Base-by-base conservation (phyloP, 148 eudicot species). In the Nepenthes mirabilis region DNA sequence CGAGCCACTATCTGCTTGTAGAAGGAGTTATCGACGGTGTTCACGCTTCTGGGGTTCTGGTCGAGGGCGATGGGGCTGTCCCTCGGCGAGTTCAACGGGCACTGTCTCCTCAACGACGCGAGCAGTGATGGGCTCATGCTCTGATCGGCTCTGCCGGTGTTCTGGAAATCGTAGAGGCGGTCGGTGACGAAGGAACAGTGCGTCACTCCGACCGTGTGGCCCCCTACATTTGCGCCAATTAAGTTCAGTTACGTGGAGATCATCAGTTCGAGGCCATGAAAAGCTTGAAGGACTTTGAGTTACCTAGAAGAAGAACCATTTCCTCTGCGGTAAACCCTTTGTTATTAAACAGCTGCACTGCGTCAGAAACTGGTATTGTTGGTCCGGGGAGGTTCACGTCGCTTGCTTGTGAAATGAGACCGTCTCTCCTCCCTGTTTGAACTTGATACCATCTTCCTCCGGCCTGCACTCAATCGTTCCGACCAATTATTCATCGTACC, bases 191-290 rank as follows among this genome's bases (percentile, higher is more conserved):
- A 34, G 7, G 54, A 37, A 58, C 86, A 86, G 45, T 80, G 80
- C 32, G 93, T 60, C 3, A 71, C 56, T n/a, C 88, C 86, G 1
- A 83, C 83, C 0, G 88, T 78, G 72, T 86, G 93, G 1, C 80
- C 85, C 58, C 88, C 85, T 85, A 52, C n/a, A 23, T 23, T 23
- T 23, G 23, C 23, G 0, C 23, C 23, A 23, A 23, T 23, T 23
- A 23, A 23, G 23, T 23, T 23, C 23, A 23, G 23, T 0, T 23
- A 23, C 23, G 23, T 23, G 23, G 23, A 23, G 23, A 23, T 23
- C 23, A 23, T 23, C 23, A 23, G 23, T 23, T 23, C 23, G 23
- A 23, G 23, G 0, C 23, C 23, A 23, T 23, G 23, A 23, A 23
- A 23, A 23, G 23, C 12, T 52, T 52, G 12, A 52, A 52, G 5